Percentiles rank a stretch among this genome's conserved stretches.
These are phyloP conservation scores for Scorias spongiosa DNA, from an alignment of 2,329 filamentous ascomycete species.

Conservation along the genomic window DNA sequence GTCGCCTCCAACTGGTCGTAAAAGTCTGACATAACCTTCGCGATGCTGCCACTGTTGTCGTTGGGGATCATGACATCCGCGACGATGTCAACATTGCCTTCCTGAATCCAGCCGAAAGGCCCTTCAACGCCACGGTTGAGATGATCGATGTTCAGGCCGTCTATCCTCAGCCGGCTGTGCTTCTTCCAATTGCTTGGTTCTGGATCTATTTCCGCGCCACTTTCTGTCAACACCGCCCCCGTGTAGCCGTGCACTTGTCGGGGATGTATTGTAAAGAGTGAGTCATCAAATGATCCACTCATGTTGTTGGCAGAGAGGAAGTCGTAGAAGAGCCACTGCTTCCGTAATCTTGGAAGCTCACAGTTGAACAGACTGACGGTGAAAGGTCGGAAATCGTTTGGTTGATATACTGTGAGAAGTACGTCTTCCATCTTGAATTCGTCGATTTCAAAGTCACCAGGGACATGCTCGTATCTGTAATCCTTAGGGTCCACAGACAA, in stretches of 20 bases:
- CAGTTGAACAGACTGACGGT: constrained; percentile 91
- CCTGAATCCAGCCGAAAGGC: constrained; percentile 94
- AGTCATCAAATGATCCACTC: constrained; percentile 89
- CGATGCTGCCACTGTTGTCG: constrained; percentile 74
- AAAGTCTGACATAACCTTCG: constrained; percentile 91
- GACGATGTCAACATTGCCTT: constrained; percentile 92
- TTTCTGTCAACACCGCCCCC: constrained; percentile 42
- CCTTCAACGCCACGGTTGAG: constrained; percentile 85
- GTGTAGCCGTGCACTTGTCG: constrained; percentile 73
- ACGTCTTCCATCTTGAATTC: constrained; percentile 93
- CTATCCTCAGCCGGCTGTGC: constrained; percentile 80
- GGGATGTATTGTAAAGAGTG: constrained; percentile 92
- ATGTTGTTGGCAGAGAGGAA: constrained; percentile 91
- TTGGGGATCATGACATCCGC: constrained; percentile 89
- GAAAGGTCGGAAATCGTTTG: constrained; percentile 81
- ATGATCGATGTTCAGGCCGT: constrained; percentile 88
- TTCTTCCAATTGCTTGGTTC: constrained; percentile 80
- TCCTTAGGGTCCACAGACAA: constrained; percentile 65
- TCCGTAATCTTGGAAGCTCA: constrained; percentile 79
- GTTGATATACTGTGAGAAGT: constrained; percentile 81
- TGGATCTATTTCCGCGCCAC: constrained; percentile 41
- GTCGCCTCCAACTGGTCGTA: constrained; percentile 93
- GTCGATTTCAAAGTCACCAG: constrained; percentile 93
- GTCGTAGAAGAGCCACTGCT: constrained; percentile 97
- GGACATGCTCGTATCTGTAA: constrained; percentile 73